These are phyloP conservation scores for Trichoderma brevicompactum DNA, from an alignment of 2,329 filamentous ascomycete genomes.

Conservation along the genomic window DNA sequence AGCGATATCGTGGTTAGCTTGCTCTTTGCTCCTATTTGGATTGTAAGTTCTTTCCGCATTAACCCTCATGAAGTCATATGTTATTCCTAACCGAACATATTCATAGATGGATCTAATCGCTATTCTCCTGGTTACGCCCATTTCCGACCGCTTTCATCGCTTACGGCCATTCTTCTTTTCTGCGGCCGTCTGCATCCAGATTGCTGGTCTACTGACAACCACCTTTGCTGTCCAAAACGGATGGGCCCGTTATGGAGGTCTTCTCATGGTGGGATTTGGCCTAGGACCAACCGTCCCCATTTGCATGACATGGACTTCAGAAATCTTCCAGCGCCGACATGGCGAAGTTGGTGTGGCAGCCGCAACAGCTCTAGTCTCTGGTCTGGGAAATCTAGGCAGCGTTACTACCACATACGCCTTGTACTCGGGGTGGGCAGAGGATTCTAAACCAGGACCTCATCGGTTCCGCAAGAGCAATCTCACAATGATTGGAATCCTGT, in stretches of 20 bases:
- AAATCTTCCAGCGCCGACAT: constrained; percentile 87
- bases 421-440: constrained; percentile 83
- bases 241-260: constrained; percentile 85
- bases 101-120: constrained; percentile 82
- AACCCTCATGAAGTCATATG: accelerated
- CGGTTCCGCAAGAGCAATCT: constrained; percentile 84
- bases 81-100: neutral
- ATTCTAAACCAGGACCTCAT: constrained; percentile 67
- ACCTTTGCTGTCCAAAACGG: constrained; percentile 73
- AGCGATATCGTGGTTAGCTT: constrained; percentile 77
- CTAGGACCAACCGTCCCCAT: constrained; percentile 89
- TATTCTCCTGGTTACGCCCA: constrained; percentile 81
- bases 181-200: constrained; percentile 75
- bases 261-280: constrained; percentile 89
- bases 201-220: constrained; percentile 76
- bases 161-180: constrained; percentile 82
- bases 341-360: constrained; percentile 90
- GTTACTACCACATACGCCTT: constrained; percentile 88
- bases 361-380: constrained; percentile 82
- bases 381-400: constrained; percentile 83
- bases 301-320: constrained; percentile 91
- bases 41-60: constrained; percentile 58
- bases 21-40: constrained; percentile 89
- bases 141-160: constrained; percentile 85
- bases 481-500: constrained; percentile 85